Evolutionary conservation across 2,329 filamentous ascomycete genomes (phyloP), one percentile per base, ranked within the genome.

Genomic region (Calonectria multiphialidica): DNA sequence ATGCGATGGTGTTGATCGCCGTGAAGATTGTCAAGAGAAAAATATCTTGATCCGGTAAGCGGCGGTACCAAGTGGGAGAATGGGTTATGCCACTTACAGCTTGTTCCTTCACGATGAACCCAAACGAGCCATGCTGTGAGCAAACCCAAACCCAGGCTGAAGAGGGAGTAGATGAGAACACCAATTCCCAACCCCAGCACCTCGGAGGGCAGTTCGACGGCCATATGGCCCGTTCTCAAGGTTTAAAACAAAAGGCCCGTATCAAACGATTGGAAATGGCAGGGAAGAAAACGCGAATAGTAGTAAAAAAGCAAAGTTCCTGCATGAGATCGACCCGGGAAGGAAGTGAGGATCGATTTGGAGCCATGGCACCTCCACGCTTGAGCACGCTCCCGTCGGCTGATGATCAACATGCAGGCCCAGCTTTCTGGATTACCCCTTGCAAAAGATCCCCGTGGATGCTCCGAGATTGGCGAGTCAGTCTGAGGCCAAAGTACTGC

Each of bases 51-150:
- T n/a, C 53, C 10, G 16, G 23, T 74, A 55, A 71, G 45, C 16
- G 49, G 12, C 7, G 4, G 28, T 2, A 33, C 23, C 10, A 21
- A 50, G 9, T 28, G 21, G 30, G 23, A 37, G 10, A 33, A 50
- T 1, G 33, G 16, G 3, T 5, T 10, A 25, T 6, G 25, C 15
- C n/a, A 82, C 84, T 80, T 78, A 86, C 85, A 87, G 73, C 85
- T 86, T 68, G 77, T 79, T 42, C 81, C 81, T 75, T 86, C 85
- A 50, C 80, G 80, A 70, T 86, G 85, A 13, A 77, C 78, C 79
- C 80, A 86, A 3, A 83, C 81, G 25, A 86, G 74, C 80, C 83
- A 83, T 30, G 59, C 57, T 5, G 63, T 70, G 28, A 72, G 66
- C 16, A 67, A 40, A 49, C 70, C 70, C 3, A 72, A 47, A 25